Conservation (phyloP, 192 early-diverging fungal genomes). For the Rhizoclosmatium sp. region DNA sequence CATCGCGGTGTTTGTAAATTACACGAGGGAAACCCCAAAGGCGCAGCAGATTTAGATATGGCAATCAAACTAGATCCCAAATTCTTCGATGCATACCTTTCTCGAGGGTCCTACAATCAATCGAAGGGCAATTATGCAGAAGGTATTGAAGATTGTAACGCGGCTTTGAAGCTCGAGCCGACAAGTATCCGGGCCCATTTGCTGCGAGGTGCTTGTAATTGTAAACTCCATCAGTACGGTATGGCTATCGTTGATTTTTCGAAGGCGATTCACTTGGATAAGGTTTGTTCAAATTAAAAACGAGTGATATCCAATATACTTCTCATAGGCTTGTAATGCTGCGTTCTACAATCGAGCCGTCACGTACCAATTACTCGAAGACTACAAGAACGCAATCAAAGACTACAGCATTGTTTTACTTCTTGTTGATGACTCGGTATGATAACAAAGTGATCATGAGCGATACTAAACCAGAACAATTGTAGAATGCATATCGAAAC, state of each 20-base stretch:
- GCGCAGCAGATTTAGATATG: conserved; percentile 49
- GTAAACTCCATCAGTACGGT: conserved; percentile 49
- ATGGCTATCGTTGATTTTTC: conserved; percentile 57
- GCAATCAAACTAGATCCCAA: conserved; percentile 54
- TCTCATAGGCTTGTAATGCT: conserved; percentile 45
- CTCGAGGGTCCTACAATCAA: conserved; percentile 58
- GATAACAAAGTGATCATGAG: neutral
- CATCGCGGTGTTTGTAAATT: conserved; percentile 62
- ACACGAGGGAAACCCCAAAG: conserved; percentile 45
- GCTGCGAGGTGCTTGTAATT: conserved; percentile 58
- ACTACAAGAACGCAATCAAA: conserved; percentile 56
- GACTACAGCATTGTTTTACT: conserved; percentile 65
- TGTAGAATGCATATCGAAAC: conserved; percentile 63
- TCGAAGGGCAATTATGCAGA: conserved; percentile 42
- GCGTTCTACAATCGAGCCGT: conserved; percentile 66
- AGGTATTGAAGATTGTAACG: conserved; percentile 59
- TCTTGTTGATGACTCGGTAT: conserved; percentile 55
- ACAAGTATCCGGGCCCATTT: conserved; percentile 58
- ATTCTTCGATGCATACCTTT: conserved; percentile 63
- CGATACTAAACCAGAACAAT: neutral
- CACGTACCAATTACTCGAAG: conserved; percentile 56
- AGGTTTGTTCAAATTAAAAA: conserved; percentile 10
- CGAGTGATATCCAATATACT: neutral
- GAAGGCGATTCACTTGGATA: conserved; percentile 54
- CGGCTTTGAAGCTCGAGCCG: conserved; percentile 59